These are phyloP conservation scores for Lipomyces chichibuensis DNA, from an alignment of 805 yeast species.

Conservation along the genomic window DNA sequence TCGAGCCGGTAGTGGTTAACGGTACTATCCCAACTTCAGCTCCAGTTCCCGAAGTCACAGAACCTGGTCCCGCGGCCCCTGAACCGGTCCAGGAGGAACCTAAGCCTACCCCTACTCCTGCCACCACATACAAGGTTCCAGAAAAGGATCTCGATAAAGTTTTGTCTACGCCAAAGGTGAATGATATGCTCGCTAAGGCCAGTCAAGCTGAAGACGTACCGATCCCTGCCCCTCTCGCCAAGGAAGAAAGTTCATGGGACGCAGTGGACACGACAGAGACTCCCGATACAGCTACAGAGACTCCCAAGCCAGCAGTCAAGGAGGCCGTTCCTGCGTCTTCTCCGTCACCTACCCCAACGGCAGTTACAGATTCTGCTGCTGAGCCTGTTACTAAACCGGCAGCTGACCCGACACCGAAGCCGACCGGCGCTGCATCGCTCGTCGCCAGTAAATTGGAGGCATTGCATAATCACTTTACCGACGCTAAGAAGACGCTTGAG, in stretches of 20 bases:
- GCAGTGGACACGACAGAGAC: slow-evolving; percentile 39
- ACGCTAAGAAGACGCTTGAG: slow-evolving; percentile 20
- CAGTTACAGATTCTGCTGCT: slow-evolving; percentile 9
- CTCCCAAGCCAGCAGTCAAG: not conserved
- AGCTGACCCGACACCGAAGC: slow-evolving; percentile 18
- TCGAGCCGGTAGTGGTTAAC: slow-evolving; percentile 24
- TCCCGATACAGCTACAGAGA: not conserved
- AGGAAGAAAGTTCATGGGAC: slow-evolving; percentile 45
- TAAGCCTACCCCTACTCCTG: slow-evolving; percentile 39
- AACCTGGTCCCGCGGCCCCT: slow-evolving; percentile 19
- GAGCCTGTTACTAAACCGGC: slow-evolving; percentile 23
- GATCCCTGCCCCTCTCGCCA: slow-evolving; percentile 32
- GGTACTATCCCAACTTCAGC: slow-evolving; percentile 22
- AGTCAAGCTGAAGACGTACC: slow-evolving; percentile 47
- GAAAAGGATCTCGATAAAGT: slow-evolving; percentile 55
- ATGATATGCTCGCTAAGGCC: slow-evolving; percentile 54
- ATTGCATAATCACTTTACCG: slow-evolving; percentile 19
- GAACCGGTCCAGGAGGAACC: slow-evolving; percentile 24
- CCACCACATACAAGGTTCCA: slow-evolving; percentile 43
- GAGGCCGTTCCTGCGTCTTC: slow-evolving; percentile 13
- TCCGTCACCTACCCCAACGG: slow-evolving; percentile 2
- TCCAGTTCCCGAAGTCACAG: slow-evolving; percentile 27
- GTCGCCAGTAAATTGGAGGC: slow-evolving; percentile 28
- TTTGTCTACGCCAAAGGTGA: slow-evolving; percentile 54
- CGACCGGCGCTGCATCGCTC: slow-evolving; percentile 16